Evolutionary conservation across 768 basidiomycete genomes (phyloP).

Genomic region (Sporobolomyces roseus): DNA sequence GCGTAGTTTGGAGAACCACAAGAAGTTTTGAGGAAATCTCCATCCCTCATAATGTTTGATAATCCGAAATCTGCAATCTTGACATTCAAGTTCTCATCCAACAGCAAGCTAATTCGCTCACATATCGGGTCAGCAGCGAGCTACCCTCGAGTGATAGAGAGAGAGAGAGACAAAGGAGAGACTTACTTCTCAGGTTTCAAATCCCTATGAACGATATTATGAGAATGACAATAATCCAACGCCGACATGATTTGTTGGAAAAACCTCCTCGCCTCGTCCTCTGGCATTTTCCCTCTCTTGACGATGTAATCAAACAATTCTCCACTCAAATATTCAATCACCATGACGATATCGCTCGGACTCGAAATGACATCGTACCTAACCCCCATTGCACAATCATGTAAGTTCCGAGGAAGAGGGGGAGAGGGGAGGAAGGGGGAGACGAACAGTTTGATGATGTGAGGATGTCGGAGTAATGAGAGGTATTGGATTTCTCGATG

Average conservation of each 20-base stretch:
- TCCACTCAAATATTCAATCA: constrained; percentile 91
- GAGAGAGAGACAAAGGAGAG: too few species aligned
- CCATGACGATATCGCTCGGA: constrained; percentile 93
- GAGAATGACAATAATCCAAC: constrained; percentile 90
- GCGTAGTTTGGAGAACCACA: constrained; percentile 99
- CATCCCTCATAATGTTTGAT: constrained; percentile 91
- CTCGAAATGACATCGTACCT: constrained; percentile 73
- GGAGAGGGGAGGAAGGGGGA: constrained; percentile 18
- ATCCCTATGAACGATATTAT: constrained; percentile 97
- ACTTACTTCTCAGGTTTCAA: constrained; percentile 86
- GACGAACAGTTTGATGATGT: constrained; percentile 89
- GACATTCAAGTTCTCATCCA: constrained; percentile 62
- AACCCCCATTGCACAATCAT: constrained; percentile 44
- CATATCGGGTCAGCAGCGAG: too few species aligned
- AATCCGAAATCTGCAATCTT: constrained; percentile 99
- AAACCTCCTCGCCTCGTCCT: constrained; percentile 80
- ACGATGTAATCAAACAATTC: constrained; percentile 99
- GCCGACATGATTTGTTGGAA: constrained; percentile 98
- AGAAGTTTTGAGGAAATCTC: constrained; percentile 92
- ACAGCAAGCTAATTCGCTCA: constrained; percentile 65
- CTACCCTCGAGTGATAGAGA: too few species aligned
- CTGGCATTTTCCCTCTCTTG: constrained; percentile 81
- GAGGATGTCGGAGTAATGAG: constrained; percentile 85
- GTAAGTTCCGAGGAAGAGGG: constrained; percentile 13
- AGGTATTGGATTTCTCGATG: constrained; percentile 96